phyloP scores from a whole-genome alignment of 179 eudicot species.

The Pouteria campechiana region DNA sequence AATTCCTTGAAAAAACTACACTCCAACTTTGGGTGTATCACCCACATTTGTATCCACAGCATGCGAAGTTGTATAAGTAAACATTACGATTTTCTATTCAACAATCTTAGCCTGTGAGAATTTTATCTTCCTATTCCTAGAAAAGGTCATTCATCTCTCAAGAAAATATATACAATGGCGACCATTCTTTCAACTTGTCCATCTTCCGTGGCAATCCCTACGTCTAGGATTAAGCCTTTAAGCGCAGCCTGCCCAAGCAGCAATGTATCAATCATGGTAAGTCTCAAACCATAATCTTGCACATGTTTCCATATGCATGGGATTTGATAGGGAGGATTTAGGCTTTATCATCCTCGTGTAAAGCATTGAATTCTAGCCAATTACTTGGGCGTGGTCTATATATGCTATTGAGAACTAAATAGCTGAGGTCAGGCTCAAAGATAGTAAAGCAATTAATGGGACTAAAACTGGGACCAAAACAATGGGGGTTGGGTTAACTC shows the following conservation, averaged over 20 bases:
- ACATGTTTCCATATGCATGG: too few species aligned
- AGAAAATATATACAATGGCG: conserved; percentile 2
- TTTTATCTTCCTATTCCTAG: background rate
- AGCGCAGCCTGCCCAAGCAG: conserved; percentile 1
- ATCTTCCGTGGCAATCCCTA: background rate
- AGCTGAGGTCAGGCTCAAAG: too few species aligned
- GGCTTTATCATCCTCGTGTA: too few species aligned
- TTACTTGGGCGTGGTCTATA: too few species aligned
- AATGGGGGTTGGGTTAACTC: too few species aligned
- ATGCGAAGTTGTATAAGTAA: background rate
- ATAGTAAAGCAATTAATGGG: too few species aligned
- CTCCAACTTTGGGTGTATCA: background rate
- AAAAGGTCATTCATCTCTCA: too few species aligned
- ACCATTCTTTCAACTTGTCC: conserved; percentile 6
- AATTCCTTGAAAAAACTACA: background rate
- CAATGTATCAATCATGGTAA: conserved; percentile 4
- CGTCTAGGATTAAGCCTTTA: background rate
- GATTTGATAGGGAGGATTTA: too few species aligned
- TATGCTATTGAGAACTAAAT: too few species aligned
- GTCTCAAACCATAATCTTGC: too few species aligned
- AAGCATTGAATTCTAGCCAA: too few species aligned
- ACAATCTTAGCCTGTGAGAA: background rate
- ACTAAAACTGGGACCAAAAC: too few species aligned
- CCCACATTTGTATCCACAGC: background rate
- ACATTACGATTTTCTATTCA: background rate